phyloP scores from a whole-genome alignment of 768 basidiomycete species.

The Pleurotus salmoneostramineus region DNA sequence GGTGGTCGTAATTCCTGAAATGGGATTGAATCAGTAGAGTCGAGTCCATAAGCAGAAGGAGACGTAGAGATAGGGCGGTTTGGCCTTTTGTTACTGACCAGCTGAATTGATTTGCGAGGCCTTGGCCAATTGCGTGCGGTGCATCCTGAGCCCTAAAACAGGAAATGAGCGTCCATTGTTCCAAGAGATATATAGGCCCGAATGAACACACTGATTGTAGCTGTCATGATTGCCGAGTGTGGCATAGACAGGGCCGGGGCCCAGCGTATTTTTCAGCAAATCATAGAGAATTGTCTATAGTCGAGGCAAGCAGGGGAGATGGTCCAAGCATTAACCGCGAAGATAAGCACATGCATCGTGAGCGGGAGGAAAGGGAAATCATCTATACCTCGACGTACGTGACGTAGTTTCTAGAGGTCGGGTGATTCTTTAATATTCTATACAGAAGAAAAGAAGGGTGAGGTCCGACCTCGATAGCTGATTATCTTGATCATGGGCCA shows the following conservation, averaged over 20 bases:
- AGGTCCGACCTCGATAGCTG: slow-evolving; percentile 52
- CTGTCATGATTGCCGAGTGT: slow-evolving; percentile 78
- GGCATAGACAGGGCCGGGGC: slow-evolving; percentile 70
- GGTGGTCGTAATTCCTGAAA: slow-evolving; percentile 72
- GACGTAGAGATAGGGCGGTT: too few species aligned
- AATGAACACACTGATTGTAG: slow-evolving; percentile 50
- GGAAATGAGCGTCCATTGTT: not conserved
- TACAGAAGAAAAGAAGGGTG: not conserved
- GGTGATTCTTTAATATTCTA: not conserved
- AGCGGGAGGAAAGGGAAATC: not conserved
- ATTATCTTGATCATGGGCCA: slow-evolving; percentile 66
- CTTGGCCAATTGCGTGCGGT: slow-evolving; percentile 50
- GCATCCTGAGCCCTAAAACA: slow-evolving; percentile 53
- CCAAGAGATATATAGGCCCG: not conserved
- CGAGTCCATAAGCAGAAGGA: not conserved
- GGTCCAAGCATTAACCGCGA: not conserved
- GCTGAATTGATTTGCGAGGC: slow-evolving; percentile 56
- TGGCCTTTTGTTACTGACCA: slow-evolving; percentile 37
- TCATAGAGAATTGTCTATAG: slow-evolving; percentile 59
- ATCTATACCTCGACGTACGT: slow-evolving; percentile 56
- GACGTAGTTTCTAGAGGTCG: slow-evolving; percentile 43
- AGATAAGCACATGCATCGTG: not conserved
- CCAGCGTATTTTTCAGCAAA: slow-evolving; percentile 58
- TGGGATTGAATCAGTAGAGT: not conserved
- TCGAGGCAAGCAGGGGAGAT: not conserved